These are phyloP conservation scores for Akebia trifoliata DNA, from an alignment of 164 flowering plant genomes.

Conservation along the genomic window DNA sequence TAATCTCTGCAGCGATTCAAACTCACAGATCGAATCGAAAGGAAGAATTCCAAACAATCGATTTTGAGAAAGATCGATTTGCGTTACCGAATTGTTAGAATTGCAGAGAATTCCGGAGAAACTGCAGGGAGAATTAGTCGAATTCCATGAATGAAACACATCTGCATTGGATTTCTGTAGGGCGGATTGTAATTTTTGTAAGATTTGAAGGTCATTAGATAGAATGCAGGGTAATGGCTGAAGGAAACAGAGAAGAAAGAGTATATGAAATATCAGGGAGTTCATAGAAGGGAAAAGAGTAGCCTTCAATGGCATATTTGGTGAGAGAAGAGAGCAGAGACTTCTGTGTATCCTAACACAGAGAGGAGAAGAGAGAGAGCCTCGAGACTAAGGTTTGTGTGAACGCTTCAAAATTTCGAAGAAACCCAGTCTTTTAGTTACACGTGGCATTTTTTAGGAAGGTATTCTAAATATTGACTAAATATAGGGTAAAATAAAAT, in stretches of 20 bases:
- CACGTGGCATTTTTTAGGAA: too few relatives aligned
- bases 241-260: conserved; percentile 6
- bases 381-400: too few relatives aligned
- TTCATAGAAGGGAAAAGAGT: neutral
- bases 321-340: too few relatives aligned
- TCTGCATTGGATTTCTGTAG: conserved; percentile 21
- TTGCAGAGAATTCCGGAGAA: conserved; percentile 61
- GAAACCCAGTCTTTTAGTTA: too few relatives aligned
- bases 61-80: conserved; percentile 33
- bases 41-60: conserved; percentile 38
- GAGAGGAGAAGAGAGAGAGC: too few relatives aligned
- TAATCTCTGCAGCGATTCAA: conserved; percentile 38
- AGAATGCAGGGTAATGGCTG: neutral
- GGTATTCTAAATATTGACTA: too few relatives aligned
- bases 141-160: conserved; percentile 42
- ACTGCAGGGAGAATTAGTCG: conserved; percentile 24
- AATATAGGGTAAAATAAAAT: too few relatives aligned
- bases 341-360: too few relatives aligned
- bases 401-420: too few relatives aligned
- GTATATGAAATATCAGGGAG: neutral
- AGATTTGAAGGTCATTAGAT: conserved; percentile 32
- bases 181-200: conserved; percentile 40
- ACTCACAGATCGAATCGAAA: conserved; percentile 44
- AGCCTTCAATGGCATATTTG: too few relatives aligned
- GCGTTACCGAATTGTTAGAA: conserved; percentile 27